Percentiles rank a stretch among this genome's conserved stretches.
These are phyloP conservation scores for Epichloe brachyelytri DNA, from an alignment of 2,329 filamentous ascomycete genomes.

Conservation along the genomic window DNA sequence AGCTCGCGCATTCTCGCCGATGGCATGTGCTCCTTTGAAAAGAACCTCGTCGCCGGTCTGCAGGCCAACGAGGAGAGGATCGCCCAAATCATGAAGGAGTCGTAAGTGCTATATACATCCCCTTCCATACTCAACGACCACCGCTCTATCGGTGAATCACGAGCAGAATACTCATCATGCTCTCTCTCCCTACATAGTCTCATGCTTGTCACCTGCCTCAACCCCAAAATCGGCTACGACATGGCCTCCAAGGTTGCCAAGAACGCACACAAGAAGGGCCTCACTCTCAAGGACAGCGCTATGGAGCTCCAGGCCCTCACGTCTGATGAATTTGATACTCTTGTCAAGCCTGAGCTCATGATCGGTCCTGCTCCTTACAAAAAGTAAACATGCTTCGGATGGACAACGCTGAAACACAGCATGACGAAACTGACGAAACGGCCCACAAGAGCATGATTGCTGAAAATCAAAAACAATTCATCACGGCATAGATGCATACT, in stretches of 20 bases:
- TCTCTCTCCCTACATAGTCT: conserved; percentile 40
- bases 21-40: conserved; percentile 89
- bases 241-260: conserved; percentile 96
- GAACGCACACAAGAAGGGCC: conserved; percentile 97
- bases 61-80: conserved; percentile 93
- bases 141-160: not conserved
- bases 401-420: not conserved
- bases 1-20: conserved; percentile 79
- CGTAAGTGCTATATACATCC: conserved; percentile 40
- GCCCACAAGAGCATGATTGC: not conserved
- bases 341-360: conserved; percentile 93
- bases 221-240: conserved; percentile 94
- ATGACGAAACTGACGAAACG: not conserved
- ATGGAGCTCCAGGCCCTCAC: conserved; percentile 86
- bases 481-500: too few species aligned
- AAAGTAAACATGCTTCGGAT: conserved; percentile 7
- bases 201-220: conserved; percentile 96
- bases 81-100: conserved; percentile 79
- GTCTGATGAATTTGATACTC: conserved; percentile 76
- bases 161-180: not conserved
- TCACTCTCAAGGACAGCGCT: conserved; percentile 85
- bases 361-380: conserved; percentile 62
- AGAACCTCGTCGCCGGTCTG: conserved; percentile 78
- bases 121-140: not conserved
- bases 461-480: not conserved